Conservation (phyloP, 2,329 filamentous ascomycete species). For the Aspergillaceae sp. region DNA sequence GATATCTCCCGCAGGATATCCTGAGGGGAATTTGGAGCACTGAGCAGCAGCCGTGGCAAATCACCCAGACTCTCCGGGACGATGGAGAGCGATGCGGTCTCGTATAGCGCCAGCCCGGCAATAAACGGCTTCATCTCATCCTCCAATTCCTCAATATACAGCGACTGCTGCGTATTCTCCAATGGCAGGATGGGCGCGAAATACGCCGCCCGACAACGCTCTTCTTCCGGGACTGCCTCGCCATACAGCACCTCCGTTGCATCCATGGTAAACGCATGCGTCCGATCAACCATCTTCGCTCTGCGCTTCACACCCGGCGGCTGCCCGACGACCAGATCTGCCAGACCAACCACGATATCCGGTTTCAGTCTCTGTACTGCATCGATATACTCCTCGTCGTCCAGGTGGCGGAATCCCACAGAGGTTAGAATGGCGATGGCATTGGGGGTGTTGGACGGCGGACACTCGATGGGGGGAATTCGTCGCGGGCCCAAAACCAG, state of each 20-base stretch:
- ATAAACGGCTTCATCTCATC: slow-evolving; percentile 53
- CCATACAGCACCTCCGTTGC: slow-evolving; percentile 46
- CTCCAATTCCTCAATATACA: slow-evolving; percentile 67
- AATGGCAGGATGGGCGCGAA: slow-evolving; percentile 65
- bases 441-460: slow-evolving; percentile 58
- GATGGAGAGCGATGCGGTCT: slow-evolving; percentile 58
- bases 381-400: slow-evolving; percentile 58
- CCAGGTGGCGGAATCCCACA: slow-evolving; percentile 69
- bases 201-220: slow-evolving; percentile 41
- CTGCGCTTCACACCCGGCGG: slow-evolving; percentile 61
- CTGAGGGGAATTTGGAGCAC: slow-evolving; percentile 61
- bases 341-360: slow-evolving; percentile 71
- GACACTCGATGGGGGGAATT: slow-evolving; percentile 63
- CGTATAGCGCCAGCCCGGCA: slow-evolving; percentile 69
- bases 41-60: slow-evolving; percentile 68
- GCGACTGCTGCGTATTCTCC: slow-evolving; percentile 63
- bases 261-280: slow-evolving; percentile 69
- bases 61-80: slow-evolving; percentile 52
- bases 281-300: slow-evolving; percentile 76
- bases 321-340: slow-evolving; percentile 59
- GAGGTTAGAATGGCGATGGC: slow-evolving; percentile 74
- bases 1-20: slow-evolving; percentile 66
- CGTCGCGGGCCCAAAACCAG: slow-evolving; percentile 71
- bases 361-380: slow-evolving; percentile 59
- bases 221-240: slow-evolving; percentile 19